A percentile compares a stretch with the other conserved stretches of the same genome.
Conservation (phyloP, 306 rosid species). For the Myrica gale region DNA sequence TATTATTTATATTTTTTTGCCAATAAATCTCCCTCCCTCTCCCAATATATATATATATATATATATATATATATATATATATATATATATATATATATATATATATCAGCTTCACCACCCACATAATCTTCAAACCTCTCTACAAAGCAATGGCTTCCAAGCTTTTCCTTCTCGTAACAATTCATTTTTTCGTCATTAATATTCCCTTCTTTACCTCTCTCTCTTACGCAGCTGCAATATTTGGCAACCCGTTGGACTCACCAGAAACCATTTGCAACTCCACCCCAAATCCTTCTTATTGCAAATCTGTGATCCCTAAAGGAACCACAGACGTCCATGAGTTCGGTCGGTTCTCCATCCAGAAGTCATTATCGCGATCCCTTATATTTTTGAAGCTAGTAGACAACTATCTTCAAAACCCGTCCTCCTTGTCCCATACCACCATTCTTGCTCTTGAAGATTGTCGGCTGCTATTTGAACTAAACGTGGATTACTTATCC, state of each 20-base stretch:
- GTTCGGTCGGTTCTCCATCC: background rate
- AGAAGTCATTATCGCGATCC: background rate
- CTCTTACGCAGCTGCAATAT: background rate
- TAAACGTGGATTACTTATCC: constrained; percentile 1
- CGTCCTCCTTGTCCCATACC: background rate
- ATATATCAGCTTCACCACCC: too few relatives aligned
- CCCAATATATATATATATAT: too few relatives aligned
- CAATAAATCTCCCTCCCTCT: too few relatives aligned
- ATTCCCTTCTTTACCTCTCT: background rate
- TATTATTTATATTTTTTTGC: too few relatives aligned
- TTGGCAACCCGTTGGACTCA: background rate
- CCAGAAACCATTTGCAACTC: background rate
- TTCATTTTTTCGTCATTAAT: background rate
- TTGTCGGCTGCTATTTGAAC: background rate
- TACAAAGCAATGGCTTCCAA: constrained; percentile 1
- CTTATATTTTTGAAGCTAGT: background rate
- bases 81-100: too few relatives aligned
- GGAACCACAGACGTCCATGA: background rate
- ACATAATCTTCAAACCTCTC: background rate
- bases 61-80: too few relatives aligned
- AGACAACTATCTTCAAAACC: background rate
- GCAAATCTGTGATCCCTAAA: background rate
- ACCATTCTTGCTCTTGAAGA: constrained; percentile 2
- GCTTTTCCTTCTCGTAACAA: background rate
- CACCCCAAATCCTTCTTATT: constrained; percentile 6